Evolutionary conservation across 2,329 filamentous ascomycete genomes (phyloP).

Genomic region (Xylaria sp.): DNA sequence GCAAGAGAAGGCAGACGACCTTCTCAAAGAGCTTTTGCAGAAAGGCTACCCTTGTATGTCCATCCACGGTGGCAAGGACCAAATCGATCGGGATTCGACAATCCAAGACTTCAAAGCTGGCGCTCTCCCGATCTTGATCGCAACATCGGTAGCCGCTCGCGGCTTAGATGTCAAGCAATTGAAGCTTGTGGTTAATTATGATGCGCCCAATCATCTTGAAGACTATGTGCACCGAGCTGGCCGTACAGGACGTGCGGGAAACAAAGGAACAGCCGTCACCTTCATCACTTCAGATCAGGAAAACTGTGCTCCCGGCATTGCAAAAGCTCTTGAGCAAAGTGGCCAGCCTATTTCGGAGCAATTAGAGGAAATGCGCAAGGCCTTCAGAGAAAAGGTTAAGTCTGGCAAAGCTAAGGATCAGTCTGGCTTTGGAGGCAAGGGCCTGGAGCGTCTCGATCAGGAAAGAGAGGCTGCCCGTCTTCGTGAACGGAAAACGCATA

Average conservation of each 20-base stretch:
- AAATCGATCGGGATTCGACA: conserved; percentile 90
- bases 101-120: conserved; percentile 95
- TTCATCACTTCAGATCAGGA: conserved; percentile 94
- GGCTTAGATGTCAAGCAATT: conserved; percentile 96
- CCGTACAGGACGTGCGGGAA: conserved; percentile 92
- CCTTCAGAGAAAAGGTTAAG: conserved; percentile 91
- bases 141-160: conserved; percentile 93
- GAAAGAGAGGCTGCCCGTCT: conserved; percentile 88
- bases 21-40: conserved; percentile 80
- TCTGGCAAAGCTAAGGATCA: conserved; percentile 89
- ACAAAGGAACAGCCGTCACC: conserved; percentile 93
- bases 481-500: conserved; percentile 88
- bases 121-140: conserved; percentile 87
- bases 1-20: conserved; percentile 87
- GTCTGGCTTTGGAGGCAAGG: conserved; percentile 94
- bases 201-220: conserved; percentile 92
- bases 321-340: conserved; percentile 92
- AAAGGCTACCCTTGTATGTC: conserved; percentile 93
- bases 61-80: conserved; percentile 93
- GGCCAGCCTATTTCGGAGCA: conserved; percentile 82
- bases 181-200: conserved; percentile 95
- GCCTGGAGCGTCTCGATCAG: conserved; percentile 89
- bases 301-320: conserved; percentile 87
- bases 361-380: conserved; percentile 72
- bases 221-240: conserved; percentile 97